These are phyloP conservation scores for Fusarium tricinctum DNA, from an alignment of 2,329 filamentous ascomycete species.

Conservation along the genomic window DNA sequence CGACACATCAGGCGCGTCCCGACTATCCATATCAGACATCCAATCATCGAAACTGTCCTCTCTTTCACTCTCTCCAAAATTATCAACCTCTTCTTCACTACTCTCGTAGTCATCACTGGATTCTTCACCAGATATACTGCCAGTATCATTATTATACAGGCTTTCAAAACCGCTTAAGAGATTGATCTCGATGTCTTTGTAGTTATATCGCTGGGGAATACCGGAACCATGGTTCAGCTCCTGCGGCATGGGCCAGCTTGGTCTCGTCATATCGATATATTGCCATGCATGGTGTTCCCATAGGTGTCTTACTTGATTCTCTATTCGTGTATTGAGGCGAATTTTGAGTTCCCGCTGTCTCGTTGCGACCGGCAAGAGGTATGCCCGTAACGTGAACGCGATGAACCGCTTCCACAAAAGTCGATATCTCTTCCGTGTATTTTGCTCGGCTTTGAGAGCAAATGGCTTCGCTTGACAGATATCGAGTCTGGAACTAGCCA, in stretches of 20 bases:
- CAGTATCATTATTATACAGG: background rate
- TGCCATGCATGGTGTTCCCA: background rate
- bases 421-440: background rate
- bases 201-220: background rate
- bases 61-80: background rate
- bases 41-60: background rate
- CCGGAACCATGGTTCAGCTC: background rate
- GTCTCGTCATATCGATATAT: background rate
- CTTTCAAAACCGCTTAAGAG: background rate
- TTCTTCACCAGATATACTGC: background rate
- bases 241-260: background rate
- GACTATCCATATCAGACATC: background rate
- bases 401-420: background rate
- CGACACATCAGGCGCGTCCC: no score
- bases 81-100: background rate
- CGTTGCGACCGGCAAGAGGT: background rate
- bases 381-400: background rate
- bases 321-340: background rate
- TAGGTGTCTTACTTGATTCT: background rate
- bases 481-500: background rate
- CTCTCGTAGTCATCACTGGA: background rate
- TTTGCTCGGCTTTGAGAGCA: background rate
- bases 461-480: background rate
- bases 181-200: background rate
- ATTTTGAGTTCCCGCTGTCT: background rate